Evolutionary conservation across 305 asterid species (phyloP).

Genomic region (Fraxinus paxiana): DNA sequence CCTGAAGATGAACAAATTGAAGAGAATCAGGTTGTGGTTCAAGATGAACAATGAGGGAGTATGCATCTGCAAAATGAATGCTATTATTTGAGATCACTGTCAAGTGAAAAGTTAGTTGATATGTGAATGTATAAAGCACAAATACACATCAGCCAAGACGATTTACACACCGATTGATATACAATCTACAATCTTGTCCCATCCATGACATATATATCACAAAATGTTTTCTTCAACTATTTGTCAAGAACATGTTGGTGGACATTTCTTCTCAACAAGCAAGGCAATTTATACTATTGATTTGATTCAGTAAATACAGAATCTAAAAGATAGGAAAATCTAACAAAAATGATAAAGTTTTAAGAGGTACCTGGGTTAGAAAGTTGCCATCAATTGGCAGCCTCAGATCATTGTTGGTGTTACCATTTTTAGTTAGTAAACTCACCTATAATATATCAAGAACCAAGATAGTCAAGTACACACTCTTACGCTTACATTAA

Average conservation of each 20-base stretch:
- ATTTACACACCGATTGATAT: neutral
- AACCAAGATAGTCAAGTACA: neutral
- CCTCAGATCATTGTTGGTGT: conserved; percentile 32
- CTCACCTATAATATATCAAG: conserved; percentile 44
- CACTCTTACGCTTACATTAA: neutral
- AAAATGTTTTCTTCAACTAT: neutral
- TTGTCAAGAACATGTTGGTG: neutral
- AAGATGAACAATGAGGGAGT: too few species aligned
- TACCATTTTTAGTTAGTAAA: conserved; percentile 66
- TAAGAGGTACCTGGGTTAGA: conserved; percentile 43
- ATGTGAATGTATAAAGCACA: too few species aligned
- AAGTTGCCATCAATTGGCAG: conserved; percentile 26
- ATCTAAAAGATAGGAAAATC: neutral
- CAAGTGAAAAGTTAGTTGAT: too few species aligned
- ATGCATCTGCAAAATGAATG: too few species aligned
- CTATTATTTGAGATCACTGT: too few species aligned
- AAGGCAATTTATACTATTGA: neutral
- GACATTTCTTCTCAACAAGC: neutral
- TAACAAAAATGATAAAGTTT: neutral
- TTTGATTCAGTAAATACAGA: neutral
- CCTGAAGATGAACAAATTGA: too few species aligned
- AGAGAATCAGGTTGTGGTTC: too few species aligned
- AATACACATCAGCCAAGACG: too few species aligned
- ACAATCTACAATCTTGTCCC: neutral
- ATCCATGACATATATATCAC: neutral